Conservation (phyloP, 345 rosid genomes). For the Melastoma malabathricum region DNA sequence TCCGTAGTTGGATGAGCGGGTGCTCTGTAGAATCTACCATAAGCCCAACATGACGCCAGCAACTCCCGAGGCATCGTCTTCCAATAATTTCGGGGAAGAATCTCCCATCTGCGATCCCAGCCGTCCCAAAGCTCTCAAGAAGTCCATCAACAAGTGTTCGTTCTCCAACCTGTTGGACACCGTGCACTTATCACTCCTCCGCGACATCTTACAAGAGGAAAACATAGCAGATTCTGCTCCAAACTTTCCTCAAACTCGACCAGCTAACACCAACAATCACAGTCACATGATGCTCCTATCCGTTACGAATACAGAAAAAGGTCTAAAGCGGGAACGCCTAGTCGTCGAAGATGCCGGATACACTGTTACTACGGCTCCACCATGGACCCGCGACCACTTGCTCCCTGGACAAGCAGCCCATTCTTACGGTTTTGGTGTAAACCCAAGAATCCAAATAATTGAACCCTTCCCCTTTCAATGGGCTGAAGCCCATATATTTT, state of each 20-base stretch:
- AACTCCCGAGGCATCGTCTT: conserved; percentile 22
- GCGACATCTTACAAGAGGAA: conserved; percentile 39
- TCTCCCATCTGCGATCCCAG: conserved; percentile 8
- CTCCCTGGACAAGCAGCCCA: too few species aligned
- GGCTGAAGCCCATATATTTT: too few species aligned
- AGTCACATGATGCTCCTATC: too few species aligned
- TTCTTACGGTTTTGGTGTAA: too few species aligned
- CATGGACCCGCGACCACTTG: too few species aligned
- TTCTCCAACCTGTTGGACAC: conserved; percentile 66
- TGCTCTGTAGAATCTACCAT: conserved; percentile 85
- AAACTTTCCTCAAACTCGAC: too few species aligned
- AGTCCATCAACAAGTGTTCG: conserved; percentile 24
- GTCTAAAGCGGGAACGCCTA: too few species aligned
- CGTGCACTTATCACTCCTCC: conserved; percentile 42
- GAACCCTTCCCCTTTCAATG: too few species aligned
- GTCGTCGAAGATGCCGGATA: too few species aligned
- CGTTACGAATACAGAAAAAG: too few species aligned
- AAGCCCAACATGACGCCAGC: conserved; percentile 42
- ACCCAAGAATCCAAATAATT: too few species aligned
- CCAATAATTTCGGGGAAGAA: conserved; percentile 41
- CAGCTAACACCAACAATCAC: neutral
- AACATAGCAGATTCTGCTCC: neutral
- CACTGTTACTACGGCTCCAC: too few species aligned
- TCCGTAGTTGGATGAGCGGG: conserved; percentile 79
- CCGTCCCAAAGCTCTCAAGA: conserved; percentile 25